A percentile compares a stretch with the other conserved stretches of the same genome.
Evolutionary conservation across 1,284 basidiomycete species (phyloP).

Genomic region (Ustilago esculenta): DNA sequence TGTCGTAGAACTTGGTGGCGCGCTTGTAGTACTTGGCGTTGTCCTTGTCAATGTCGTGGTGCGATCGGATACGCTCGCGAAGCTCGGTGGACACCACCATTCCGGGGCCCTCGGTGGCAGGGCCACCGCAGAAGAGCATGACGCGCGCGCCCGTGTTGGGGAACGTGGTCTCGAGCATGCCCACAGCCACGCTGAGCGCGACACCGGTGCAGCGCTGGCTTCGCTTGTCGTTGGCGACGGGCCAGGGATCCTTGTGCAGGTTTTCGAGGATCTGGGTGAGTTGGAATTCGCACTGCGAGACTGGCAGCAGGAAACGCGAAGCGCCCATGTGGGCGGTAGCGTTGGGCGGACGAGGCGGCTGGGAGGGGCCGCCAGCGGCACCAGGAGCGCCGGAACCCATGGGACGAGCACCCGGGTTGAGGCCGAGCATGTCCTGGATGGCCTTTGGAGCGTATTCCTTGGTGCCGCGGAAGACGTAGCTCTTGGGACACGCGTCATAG

Average conservation of each 20-base stretch:
- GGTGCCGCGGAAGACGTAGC: constrained; percentile 98
- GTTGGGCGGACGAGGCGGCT: constrained; percentile 75
- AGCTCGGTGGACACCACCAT: constrained; percentile 96
- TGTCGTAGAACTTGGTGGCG: constrained; percentile 97
- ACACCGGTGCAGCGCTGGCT: constrained; percentile 95
- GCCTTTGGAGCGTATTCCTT: constrained; percentile 98
- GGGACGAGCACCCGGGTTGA: constrained; percentile 71
- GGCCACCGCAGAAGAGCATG: constrained; percentile 95
- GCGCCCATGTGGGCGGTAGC: constrained; percentile 78
- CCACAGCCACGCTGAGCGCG: constrained; percentile 91
- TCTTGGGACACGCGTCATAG: constrained; percentile 94
- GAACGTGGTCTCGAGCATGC: constrained; percentile 94
- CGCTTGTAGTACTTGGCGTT: constrained; percentile 97
- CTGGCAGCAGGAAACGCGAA: constrained; percentile 91
- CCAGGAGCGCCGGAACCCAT: constrained; percentile 70
- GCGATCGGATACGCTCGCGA: constrained; percentile 96
- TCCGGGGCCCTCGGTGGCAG: constrained; percentile 96
- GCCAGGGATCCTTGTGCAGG: constrained; percentile 93
- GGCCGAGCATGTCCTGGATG: constrained; percentile 97
- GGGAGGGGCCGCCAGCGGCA: constrained; percentile 67
- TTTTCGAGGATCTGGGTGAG: constrained; percentile 92
- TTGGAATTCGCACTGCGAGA: constrained; percentile 94
- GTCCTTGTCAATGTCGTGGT: constrained; percentile 98
- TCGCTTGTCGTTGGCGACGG: constrained; percentile 93
- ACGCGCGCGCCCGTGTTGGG: constrained; percentile 95